A percentile compares a stretch with the other conserved stretches of the same genome.
Conservation (phyloP, 1,284 basidiomycete genomes). For the Apiotrichum veenhuisii region DNA sequence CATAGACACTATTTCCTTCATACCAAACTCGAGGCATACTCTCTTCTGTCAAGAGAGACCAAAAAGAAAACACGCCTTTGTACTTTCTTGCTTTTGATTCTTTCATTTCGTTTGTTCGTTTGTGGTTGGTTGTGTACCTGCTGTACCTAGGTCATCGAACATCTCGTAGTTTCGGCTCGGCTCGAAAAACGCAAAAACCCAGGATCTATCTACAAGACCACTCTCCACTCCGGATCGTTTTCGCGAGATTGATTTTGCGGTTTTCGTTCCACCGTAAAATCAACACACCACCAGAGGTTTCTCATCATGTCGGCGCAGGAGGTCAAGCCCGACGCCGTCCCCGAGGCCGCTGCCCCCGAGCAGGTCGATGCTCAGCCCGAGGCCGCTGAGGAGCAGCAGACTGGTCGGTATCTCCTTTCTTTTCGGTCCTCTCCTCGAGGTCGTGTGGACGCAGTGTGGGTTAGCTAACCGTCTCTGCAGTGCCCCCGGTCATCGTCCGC, state of each 20-base stretch:
- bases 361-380: conserved; percentile 11
- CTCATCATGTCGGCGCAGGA: conserved; percentile 18
- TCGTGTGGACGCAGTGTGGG: not conserved
- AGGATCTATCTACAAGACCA: no score
- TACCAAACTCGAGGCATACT: no score
- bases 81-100: no score
- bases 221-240: not conserved
- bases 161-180: no score
- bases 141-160: no score
- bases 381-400: conserved; percentile 12
- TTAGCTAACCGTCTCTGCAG: conserved; percentile 9
- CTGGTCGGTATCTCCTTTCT: conserved; percentile 1
- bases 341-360: conserved; percentile 13
- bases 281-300: not conserved
- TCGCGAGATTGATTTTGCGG: conserved; percentile 1
- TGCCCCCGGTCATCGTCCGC: conserved; percentile 40
- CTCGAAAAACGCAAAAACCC: no score
- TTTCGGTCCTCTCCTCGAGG: not conserved
- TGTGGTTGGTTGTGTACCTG: no score
- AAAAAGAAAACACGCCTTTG: no score
- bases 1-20: no score
- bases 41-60: no score
- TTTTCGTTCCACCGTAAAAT: not conserved
- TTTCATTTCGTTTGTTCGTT: no score
- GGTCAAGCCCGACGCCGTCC: conserved; percentile 15